A percentile compares a stretch with the other conserved stretches of the same genome.
phyloP scores from a whole-genome alignment of 257 asterid species.

The Nicotiana benthamiana region DNA sequence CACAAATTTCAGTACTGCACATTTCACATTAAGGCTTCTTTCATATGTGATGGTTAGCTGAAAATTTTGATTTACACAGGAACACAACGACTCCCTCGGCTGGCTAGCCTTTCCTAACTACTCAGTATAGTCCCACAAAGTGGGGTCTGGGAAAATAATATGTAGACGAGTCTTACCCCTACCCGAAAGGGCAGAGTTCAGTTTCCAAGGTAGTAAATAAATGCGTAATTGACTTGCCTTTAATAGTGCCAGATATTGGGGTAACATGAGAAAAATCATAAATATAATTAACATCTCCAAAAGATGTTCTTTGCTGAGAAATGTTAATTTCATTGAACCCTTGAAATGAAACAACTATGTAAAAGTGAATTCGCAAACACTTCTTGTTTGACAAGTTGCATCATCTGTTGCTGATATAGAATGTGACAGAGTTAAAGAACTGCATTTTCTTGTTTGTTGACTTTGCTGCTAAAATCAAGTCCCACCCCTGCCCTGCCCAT shows the following conservation, averaged over 20 bases:
- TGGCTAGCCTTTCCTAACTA: conserved; percentile 56
- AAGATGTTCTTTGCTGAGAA: conserved; percentile 75
- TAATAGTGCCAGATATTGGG: neutral
- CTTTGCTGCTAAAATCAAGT: no score
- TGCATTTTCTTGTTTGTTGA: neutral
- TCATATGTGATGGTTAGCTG: neutral
- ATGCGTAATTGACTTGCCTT: neutral
- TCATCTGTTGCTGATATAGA: neutral
- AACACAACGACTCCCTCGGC: conserved; percentile 98
- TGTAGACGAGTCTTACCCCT: no score
- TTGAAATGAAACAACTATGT: neutral
- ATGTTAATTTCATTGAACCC: neutral
- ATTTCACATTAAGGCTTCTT: no score
- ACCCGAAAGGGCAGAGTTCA: no score
- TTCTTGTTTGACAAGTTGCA: neutral
- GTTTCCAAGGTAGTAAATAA: no score
- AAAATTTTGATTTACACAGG: conserved; percentile 35
- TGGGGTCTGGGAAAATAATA: no score
- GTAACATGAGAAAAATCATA: neutral
- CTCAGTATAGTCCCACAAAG: no score
- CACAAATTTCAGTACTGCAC: no score
- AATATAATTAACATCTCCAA: conserved; percentile 36
- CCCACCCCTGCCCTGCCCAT: no score
- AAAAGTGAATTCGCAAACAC: neutral
- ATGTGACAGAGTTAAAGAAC: neutral